A percentile compares a stretch with the other conserved stretches of the same genome.
Evolutionary conservation across 2,329 filamentous ascomycete species (phyloP).

Genomic region (Sarocladium strictum): DNA sequence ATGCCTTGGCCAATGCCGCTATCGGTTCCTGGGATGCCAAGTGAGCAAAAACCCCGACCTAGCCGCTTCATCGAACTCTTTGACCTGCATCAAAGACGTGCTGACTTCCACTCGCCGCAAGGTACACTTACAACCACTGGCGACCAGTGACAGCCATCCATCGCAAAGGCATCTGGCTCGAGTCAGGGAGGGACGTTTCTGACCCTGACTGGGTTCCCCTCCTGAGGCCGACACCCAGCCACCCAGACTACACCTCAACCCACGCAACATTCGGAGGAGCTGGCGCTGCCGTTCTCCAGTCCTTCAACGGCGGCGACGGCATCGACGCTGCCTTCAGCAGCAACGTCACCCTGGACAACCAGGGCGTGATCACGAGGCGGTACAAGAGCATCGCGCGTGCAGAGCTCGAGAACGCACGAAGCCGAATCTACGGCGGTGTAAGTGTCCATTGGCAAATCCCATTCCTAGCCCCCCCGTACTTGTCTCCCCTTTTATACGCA

Average conservation of each 20-base stretch:
- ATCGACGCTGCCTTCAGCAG: constrained; percentile 11
- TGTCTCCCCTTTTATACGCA: no score
- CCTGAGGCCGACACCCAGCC: constrained; percentile 11
- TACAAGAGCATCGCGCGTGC: constrained; percentile 11
- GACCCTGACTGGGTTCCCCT: constrained; percentile 13
- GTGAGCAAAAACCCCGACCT: no score
- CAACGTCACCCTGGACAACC: constrained; percentile 12
- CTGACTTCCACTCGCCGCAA: no score
- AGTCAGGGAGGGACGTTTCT: constrained; percentile 11
- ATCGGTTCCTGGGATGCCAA: constrained; percentile 13
- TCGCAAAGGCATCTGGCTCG: constrained; percentile 11
- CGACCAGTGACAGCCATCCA: constrained; percentile 12
- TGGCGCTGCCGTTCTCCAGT: constrained; percentile 9
- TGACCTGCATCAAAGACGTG: no score
- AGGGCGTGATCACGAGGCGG: constrained; percentile 13
- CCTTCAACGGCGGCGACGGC: constrained; percentile 11
- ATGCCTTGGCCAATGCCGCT: constrained; percentile 13
- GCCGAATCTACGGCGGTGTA: constrained; percentile 5
- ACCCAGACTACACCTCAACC: constrained; percentile 13
- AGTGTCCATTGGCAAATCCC: not conserved
- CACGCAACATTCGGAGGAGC: constrained; percentile 13
- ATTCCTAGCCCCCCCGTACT: not conserved
- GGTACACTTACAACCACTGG: constrained; percentile 11
- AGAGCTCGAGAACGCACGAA: constrained; percentile 9
- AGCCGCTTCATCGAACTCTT: no score